Base-by-base conservation (phyloP, 2,329 filamentous ascomycete genomes). In the Teratosphaeriaceae sp. region DNA sequence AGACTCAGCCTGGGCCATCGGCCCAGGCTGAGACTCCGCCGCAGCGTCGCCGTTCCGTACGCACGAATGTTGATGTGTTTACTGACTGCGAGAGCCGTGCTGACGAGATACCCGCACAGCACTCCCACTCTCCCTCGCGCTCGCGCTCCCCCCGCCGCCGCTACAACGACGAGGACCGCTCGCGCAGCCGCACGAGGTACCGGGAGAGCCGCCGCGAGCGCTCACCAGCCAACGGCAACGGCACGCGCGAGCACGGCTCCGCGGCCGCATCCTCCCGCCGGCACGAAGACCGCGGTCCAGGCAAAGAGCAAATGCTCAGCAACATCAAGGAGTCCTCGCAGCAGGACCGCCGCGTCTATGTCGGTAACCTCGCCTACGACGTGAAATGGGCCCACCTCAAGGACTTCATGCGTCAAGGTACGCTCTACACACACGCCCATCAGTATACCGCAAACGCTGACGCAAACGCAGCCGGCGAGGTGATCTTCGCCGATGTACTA, bases 331-430 rank as follows among this genome's bases (percentile, higher is more conserved):
- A 97, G 63, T 85, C 86, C 35, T 97, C 92, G 50, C 92, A 97
- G 67, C 92, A 98, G 72, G 92, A 98, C 76, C 90, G 92, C 64
- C 89, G 92, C 56, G 92, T 98, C 79, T 98, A 98, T 67, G 92
- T 98, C 66, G 92, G 92, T 70, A 98, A 98, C 67, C 78, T 98
- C 58, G 92, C 89, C 38, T 98, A 98, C 75, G 92, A 98, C 76
- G 92, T 98, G 67, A 98, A 98, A 76, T 98, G 92, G 92, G 90
- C 97, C 75, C 92, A 97, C 64, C 80, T 98, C 51, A 98, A 98
- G 76, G 92, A 98, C 74, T 97, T 97, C 67, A 98, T 98, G 92
- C 85, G 92, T 79, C 88, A 95, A 81, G 90, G 92, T 97, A 76
- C 75, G 84, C 55, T 21, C 15, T 19, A 18, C 29, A 12, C 27